Evolutionary conservation across 495 filamentous ascomycete genomes (phyloP), one percentile per base, ranked within the genome.

Genomic region (Penicillium paxilli): DNA sequence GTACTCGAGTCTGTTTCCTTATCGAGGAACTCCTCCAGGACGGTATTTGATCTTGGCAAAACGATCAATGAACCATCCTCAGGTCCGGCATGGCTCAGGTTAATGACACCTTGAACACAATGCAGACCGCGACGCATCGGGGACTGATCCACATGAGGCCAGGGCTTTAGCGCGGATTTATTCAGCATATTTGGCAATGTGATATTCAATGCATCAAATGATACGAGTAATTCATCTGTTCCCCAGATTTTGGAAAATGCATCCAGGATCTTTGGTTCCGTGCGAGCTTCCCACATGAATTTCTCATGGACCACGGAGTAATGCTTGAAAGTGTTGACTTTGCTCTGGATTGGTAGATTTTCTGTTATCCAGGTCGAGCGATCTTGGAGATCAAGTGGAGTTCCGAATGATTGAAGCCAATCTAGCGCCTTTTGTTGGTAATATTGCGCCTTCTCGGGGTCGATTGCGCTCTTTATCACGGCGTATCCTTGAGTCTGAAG

Each of bases 231-330:
- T 17, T 63, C 51, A 10, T 66, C 60, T 0, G 57, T 63, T 4
- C 45, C 52, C 52, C 59, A 65, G 26, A 65, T 55, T 25, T 59
- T 59, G 17, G 53, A 25, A 44, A 77, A 75, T 7, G 70, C 64
- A 0, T 68, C 67, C 8, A 74, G 2, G 7, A 75, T 62, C 9
- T 60, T 66, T 1, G 71, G 68, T 46, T 76, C 74, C 45, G 58
- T 54, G 5, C 75, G 67, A 16, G 59, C 75, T 5, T 77, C 71
- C 75, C 76, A 79, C 57, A 76, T 70, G 58, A 77, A 77, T 23
- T 70, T 72, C 49, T 79, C 76, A 47, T 78, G 76, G 3, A 59
- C 58, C 3, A 72, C 67, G 1, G 56, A 58, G 47, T 78, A 78
- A 6, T 47, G 37, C 24, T 52, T 47, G 51, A 62, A 72, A 2